phyloP scores from a whole-genome alignment of 805 yeast genomes.

The Kodamaea kakaduensis region DNA sequence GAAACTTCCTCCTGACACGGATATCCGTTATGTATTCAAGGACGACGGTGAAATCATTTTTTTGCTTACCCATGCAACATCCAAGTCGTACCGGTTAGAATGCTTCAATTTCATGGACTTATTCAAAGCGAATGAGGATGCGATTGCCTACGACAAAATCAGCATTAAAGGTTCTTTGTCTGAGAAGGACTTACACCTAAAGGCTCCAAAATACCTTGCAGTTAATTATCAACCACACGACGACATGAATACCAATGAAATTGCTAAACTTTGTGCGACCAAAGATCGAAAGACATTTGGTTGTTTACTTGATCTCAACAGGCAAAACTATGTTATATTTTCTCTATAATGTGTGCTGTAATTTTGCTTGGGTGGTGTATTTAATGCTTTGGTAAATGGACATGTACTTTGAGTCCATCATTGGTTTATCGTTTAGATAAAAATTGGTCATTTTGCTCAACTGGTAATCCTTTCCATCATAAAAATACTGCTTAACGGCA shows the following conservation, averaged over 20 bases:
- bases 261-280: slow-evolving; percentile 10
- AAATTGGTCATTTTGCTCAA: slow-evolving; percentile 25
- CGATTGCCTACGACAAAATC: slow-evolving; percentile 1
- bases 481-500: slow-evolving; percentile 27
- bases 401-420: not conserved
- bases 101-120: slow-evolving; percentile 3
- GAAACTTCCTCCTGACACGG: not conserved
- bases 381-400: not conserved
- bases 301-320: slow-evolving; percentile 38
- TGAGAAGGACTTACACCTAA: slow-evolving; percentile 9
- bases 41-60: slow-evolving; percentile 8
- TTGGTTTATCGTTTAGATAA: slow-evolving; percentile 16
- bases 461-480: slow-evolving; percentile 16
- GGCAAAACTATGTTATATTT: slow-evolving; percentile 37
- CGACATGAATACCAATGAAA: not conserved
- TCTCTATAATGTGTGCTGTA: slow-evolving; percentile 13
- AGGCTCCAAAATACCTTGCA: slow-evolving; percentile 29
- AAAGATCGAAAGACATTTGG: slow-evolving; percentile 24
- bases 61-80: slow-evolving; percentile 1
- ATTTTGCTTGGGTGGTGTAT: too few relatives aligned
- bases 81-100: slow-evolving; percentile 4
- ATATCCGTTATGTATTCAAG: slow-evolving; percentile 11
- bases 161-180: slow-evolving; percentile 4
- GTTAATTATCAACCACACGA: slow-evolving; percentile 14
- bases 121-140: slow-evolving; percentile 1